Base-by-base conservation (phyloP, 345 rosid species). In the Aurinia saxatilis region DNA sequence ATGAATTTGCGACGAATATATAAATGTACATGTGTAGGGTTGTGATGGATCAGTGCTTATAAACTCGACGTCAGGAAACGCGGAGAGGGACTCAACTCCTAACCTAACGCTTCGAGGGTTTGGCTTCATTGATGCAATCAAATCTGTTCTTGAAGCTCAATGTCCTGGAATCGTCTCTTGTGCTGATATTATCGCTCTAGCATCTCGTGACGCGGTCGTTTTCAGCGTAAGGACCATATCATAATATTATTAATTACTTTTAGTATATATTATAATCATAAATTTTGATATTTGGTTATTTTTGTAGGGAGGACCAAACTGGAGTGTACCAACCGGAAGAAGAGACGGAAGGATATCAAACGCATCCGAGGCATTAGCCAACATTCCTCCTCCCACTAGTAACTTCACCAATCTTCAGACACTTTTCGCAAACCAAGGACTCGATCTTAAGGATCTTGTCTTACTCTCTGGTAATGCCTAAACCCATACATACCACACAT, bases 251-350 rank as follows among this genome's bases (percentile, higher is more conserved):
- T 29, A 29, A 13, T 48, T 6, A 27, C 31, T 27, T 13, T 0
- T 37, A 29, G 25, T 14, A 38, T 45, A n/a, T n/a, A n/a, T 18
- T 36, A 1, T 19, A 15, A 29, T 27, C 52, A 12, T 27, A 35
- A 4, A 8, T 34, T 42, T 38, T 29, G 63, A 27, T 14, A 1
- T 38, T 19, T 67, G 57, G 42, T 67, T n/a, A n/a, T 33, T 60
- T 21, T 41, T 40, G 15, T n/a, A 63, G 91, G 98, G 93, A 31
- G 98, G 95, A 57, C 96, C 95, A 1, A 79, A 15, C 6, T 92
- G 98, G 96, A 76, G 39, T n/a, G 98, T 89, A 36, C 96, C 96
- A 1, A 85, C 98, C 0, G 96, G 91, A 0, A 31, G 96, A 60
- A 73, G 93, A 75, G 95, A 92, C 8, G 95, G 96, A 13, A 36